These are phyloP conservation scores for Suillus hirtellus DNA, from an alignment of 768 basidiomycete genomes.

Conservation along the genomic window DNA sequence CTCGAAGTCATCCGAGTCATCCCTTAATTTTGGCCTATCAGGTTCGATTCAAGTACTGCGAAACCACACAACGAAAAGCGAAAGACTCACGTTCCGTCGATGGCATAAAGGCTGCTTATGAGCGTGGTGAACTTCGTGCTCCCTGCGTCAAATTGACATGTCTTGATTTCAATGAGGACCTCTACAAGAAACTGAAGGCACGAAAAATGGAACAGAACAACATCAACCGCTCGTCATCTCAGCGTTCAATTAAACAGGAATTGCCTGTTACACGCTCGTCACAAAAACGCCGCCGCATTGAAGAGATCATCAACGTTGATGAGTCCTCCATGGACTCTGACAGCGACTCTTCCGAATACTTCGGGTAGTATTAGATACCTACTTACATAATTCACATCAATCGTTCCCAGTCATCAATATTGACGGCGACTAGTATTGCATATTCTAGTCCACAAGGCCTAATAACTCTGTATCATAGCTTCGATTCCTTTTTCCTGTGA, in stretches of 20 bases:
- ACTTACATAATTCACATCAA: not conserved
- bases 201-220: not conserved
- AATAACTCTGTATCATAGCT: conserved; percentile 1
- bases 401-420: not conserved
- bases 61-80: conserved; percentile 42
- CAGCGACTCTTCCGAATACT: not conserved
- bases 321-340: not conserved
- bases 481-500: not conserved
- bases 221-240: not conserved
- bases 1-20: conserved; percentile 19
- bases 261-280: not conserved
- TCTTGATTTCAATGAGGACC: conserved; percentile 43
- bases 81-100: conserved; percentile 34
- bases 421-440: not conserved
- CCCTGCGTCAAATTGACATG: conserved; percentile 52
- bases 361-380: not conserved
- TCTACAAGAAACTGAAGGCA: conserved; percentile 29
- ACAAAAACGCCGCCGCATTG: not conserved
- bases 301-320: not conserved
- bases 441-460: not conserved
- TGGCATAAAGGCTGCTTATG: conserved; percentile 44
- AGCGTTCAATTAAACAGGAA: not conserved
- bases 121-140: conserved; percentile 41
- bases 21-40: not conserved
- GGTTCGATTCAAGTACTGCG: conserved; percentile 30